Evolutionary conservation across 257 asterid species (phyloP).

Genomic region (Mitragyna speciosa): DNA sequence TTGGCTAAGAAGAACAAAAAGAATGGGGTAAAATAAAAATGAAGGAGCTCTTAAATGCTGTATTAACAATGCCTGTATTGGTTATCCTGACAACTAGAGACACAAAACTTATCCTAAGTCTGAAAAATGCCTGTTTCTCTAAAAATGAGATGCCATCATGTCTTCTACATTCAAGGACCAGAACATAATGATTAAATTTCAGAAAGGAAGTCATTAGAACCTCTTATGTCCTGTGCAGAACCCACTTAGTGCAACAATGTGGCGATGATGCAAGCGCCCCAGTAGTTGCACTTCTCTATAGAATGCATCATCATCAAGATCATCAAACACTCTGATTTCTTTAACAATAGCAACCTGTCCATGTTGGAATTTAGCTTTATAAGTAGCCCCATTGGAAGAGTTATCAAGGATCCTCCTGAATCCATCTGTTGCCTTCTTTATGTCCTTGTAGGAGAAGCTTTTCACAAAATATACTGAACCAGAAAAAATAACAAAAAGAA

Average conservation of each 20-base stretch:
- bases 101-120: not conserved
- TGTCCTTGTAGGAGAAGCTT: slow-evolving; percentile 64
- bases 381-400: slow-evolving; percentile 47
- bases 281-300: slow-evolving; percentile 55
- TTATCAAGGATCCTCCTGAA: slow-evolving; percentile 49
- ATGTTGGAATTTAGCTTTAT: slow-evolving; percentile 66
- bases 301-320: slow-evolving; percentile 55
- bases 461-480: slow-evolving; percentile 57
- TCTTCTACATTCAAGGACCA: not conserved
- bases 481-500: slow-evolving; percentile 16
- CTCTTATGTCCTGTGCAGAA: slow-evolving; percentile 63
- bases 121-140: not conserved
- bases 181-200: not conserved
- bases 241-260: slow-evolving; percentile 69
- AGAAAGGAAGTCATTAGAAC: slow-evolving; percentile 37
- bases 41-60: not conserved
- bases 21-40: not conserved
- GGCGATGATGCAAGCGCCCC: slow-evolving; percentile 85
- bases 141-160: not conserved
- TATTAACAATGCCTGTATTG: not conserved
- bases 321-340: slow-evolving; percentile 47
- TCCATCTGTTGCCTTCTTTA: slow-evolving; percentile 89
- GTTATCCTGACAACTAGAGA: not conserved
- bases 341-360: slow-evolving; percentile 59
- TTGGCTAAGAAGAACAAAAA: not conserved